phyloP scores from a whole-genome alignment of 768 basidiomycete species.

The Amanita rubescens region DNA sequence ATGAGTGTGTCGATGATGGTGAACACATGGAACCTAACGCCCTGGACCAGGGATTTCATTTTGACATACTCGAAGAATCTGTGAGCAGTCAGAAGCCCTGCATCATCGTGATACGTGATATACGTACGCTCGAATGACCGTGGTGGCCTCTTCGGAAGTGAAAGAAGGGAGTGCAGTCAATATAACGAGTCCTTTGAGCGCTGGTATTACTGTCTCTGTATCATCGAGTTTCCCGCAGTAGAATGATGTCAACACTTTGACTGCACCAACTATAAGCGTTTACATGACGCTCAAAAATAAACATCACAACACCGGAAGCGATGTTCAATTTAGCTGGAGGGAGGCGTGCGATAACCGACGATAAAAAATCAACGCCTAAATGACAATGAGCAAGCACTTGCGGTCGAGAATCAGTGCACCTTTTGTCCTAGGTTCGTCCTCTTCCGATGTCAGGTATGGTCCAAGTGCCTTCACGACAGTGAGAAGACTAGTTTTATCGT shows the following conservation, averaged over 20 bases:
- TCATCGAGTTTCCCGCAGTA: constrained; percentile 85
- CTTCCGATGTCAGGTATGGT: constrained; percentile 82
- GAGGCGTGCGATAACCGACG: constrained; percentile 56
- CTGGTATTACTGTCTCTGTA: constrained; percentile 73
- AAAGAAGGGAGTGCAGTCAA: constrained; percentile 59
- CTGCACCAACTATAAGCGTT: constrained; percentile 31
- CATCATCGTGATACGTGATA: background rate
- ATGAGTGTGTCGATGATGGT: constrained; percentile 73
- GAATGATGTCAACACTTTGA: constrained; percentile 75
- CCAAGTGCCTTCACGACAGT: constrained; percentile 82
- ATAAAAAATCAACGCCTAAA: constrained; percentile 79
- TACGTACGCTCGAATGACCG: constrained; percentile 52
- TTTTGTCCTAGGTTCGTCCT: constrained; percentile 69
- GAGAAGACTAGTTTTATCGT: constrained; percentile 53
- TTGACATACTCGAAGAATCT: constrained; percentile 75
- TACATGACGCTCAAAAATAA: constrained; percentile 2
- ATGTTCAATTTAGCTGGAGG: constrained; percentile 61
- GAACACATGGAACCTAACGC: constrained; percentile 76
- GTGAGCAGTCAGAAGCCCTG: background rate
- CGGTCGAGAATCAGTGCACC: constrained; percentile 37
- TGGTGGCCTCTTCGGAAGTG: constrained; percentile 53
- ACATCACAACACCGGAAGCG: constrained; percentile 60
- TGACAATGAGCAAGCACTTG: background rate
- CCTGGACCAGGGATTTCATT: constrained; percentile 78
- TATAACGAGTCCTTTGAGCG: constrained; percentile 66